Evolutionary conservation across 2,329 filamentous ascomycete species (phyloP).

Genomic region (Hymenoscyphus infarciens): DNA sequence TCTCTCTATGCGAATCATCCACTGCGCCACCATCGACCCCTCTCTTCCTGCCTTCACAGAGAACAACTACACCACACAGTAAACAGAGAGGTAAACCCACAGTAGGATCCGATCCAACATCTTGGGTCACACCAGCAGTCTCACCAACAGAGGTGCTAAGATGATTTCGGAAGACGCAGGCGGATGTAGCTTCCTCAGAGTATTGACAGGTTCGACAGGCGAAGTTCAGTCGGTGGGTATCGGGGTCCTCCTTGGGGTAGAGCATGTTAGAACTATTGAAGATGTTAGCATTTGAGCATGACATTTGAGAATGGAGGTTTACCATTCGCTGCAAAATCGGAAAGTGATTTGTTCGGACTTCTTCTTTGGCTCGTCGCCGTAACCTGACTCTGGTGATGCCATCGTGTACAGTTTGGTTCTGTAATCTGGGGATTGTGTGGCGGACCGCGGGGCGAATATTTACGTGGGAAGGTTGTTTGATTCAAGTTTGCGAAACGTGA

Average conservation of each 20-base stretch:
- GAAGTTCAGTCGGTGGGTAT: constrained; percentile 82
- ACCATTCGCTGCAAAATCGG: constrained; percentile 97
- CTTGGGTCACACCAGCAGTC: constrained; percentile 94
- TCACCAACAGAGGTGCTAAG: constrained; percentile 89
- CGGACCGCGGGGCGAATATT: not conserved
- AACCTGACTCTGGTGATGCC: constrained; percentile 55
- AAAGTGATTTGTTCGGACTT: constrained; percentile 80
- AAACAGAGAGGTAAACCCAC: constrained; percentile 66
- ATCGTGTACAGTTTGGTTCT: constrained; percentile 37
- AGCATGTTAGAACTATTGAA: constrained; percentile 80
- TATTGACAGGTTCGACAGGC: constrained; percentile 94
- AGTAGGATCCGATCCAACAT: constrained; percentile 96
- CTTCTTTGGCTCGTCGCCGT: constrained; percentile 42
- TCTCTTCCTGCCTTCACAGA: constrained; percentile 35
- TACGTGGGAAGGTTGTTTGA: not conserved
- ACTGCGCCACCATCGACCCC: constrained; percentile 3
- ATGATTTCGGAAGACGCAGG: constrained; percentile 93
- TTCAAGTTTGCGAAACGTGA: not conserved
- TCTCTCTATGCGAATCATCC: constrained; percentile 12
- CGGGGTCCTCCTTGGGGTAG: constrained; percentile 91
- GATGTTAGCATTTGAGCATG: constrained; percentile 22
- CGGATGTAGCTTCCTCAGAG: constrained; percentile 78
- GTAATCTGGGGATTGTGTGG: not conserved
- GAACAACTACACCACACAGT: constrained; percentile 44
- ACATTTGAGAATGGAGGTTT: constrained; percentile 30